Conservation (phyloP, 441 rosid species). For the Rhodomyrtus psidioides region DNA sequence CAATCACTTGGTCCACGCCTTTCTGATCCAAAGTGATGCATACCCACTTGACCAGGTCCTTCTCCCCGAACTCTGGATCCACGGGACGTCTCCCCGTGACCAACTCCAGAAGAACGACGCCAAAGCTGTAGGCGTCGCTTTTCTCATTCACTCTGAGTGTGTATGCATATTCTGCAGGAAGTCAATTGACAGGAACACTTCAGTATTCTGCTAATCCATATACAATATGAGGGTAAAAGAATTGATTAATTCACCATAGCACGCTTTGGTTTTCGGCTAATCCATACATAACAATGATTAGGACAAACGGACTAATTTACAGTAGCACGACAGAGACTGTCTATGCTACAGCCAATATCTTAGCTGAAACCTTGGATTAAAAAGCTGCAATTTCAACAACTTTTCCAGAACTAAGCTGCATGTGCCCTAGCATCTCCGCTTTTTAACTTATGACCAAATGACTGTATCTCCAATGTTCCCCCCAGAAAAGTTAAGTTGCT, state of each 20-base stretch:
- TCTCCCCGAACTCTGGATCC: constrained; percentile 81
- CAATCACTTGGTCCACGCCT: constrained; percentile 73
- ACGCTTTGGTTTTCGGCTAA: background rate
- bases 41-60: constrained; percentile 91
- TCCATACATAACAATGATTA: background rate
- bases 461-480: background rate
- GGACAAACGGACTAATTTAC: background rate
- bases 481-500: background rate
- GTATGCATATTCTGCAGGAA: constrained; percentile 81
- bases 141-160: constrained; percentile 93
- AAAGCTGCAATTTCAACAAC: background rate
- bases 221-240: background rate
- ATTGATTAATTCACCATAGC: background rate
- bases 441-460: background rate
- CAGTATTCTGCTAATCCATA: background rate
- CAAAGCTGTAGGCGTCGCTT: constrained; percentile 98
- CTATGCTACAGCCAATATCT: background rate
- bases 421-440: background rate
- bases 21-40: constrained; percentile 72
- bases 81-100: constrained; percentile 72
- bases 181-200: background rate
- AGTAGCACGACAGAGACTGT: background rate
- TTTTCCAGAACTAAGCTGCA: background rate
- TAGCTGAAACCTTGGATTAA: background rate
- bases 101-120: constrained; percentile 88